These are phyloP conservation scores for Clonostachys sp. DNA, from an alignment of 2,329 filamentous ascomycete genomes.

Conservation along the genomic window DNA sequence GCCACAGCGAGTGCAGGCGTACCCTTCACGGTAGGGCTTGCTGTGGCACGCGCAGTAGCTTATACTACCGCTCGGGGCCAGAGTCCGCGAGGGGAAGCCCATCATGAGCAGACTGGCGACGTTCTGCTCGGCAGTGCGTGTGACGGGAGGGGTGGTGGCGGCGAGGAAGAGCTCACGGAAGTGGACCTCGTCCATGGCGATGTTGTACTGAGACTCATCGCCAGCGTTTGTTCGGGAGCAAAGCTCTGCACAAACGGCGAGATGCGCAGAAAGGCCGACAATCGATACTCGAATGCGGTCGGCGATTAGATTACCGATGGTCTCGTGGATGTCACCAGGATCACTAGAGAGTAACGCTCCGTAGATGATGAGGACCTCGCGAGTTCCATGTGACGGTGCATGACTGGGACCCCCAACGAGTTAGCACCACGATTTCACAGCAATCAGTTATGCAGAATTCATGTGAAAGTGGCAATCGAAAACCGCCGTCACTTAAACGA, in stretches of 20 bases:
- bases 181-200: constrained; percentile 73
- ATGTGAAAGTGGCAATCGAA: background rate
- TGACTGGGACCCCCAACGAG: constrained; percentile 47
- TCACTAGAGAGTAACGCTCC: constrained; percentile 88
- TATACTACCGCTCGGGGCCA: constrained; percentile 59
- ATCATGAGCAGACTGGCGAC: constrained; percentile 81
- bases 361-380: constrained; percentile 88
- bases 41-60: constrained; percentile 92
- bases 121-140: constrained; percentile 57
- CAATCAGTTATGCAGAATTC: too few relatives aligned
- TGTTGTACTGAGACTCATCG: constrained; percentile 70
- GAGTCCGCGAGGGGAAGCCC: constrained; percentile 88
- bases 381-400: constrained; percentile 86
- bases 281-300: constrained; percentile 86
- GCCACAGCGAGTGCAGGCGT: constrained; percentile 83
- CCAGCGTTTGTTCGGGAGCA: constrained; percentile 84
- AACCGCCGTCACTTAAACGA: background rate
- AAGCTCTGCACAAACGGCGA: constrained; percentile 88
- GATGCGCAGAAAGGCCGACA: constrained; percentile 84
- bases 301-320: constrained; percentile 70
- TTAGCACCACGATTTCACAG: background rate
- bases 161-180: constrained; percentile 86
- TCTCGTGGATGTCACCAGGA: constrained; percentile 92
- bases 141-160: constrained; percentile 83
- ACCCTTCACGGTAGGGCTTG: constrained; percentile 75